These are phyloP conservation scores for Trichoderma sp. DNA, from an alignment of 2,329 filamentous ascomycete genomes.

Conservation along the genomic window DNA sequence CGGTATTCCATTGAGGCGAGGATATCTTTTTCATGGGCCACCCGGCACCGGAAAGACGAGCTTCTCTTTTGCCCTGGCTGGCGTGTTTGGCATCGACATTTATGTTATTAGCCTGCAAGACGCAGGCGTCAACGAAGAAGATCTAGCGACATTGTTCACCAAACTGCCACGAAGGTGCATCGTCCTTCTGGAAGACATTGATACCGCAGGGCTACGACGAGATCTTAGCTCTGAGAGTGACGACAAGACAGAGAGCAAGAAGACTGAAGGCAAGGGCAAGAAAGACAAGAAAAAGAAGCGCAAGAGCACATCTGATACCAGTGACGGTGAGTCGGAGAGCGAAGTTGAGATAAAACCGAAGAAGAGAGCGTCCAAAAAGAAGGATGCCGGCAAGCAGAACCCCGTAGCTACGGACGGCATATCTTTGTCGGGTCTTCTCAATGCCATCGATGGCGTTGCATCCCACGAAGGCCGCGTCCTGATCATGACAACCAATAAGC, in stretches of 20 bases:
- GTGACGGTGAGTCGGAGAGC: conserved; percentile 28
- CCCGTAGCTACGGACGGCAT: conserved; percentile 45
- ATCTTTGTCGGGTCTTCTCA: conserved; percentile 74
- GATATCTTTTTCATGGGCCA: conserved; percentile 74
- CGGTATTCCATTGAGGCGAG: conserved; percentile 72
- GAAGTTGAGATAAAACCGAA: conserved; percentile 22
- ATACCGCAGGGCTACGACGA: conserved; percentile 58
- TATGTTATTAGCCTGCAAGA: conserved; percentile 59
- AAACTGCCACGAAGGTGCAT: conserved; percentile 61
- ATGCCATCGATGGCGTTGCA: conserved; percentile 79
- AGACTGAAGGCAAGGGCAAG: conserved; percentile 23
- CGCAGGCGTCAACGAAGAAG: conserved; percentile 58
- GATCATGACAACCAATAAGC: conserved; percentile 79
- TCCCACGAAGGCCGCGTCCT: conserved; percentile 75
- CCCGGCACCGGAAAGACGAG: conserved; percentile 73
- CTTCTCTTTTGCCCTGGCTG: conserved; percentile 62
- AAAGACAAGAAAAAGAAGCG: conserved; percentile 27
- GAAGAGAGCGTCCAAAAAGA: conserved; percentile 21
- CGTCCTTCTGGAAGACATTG: conserved; percentile 67
- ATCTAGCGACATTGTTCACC: conserved; percentile 57
- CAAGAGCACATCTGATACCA: conserved; percentile 26
- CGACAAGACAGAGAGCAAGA: conserved; percentile 16
- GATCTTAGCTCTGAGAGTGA: conserved; percentile 33
- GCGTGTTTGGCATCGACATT: conserved; percentile 63
- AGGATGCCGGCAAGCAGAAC: conserved; percentile 11